Conservation (phyloP, 306 rosid species). For the Acacia crassicarpa region DNA sequence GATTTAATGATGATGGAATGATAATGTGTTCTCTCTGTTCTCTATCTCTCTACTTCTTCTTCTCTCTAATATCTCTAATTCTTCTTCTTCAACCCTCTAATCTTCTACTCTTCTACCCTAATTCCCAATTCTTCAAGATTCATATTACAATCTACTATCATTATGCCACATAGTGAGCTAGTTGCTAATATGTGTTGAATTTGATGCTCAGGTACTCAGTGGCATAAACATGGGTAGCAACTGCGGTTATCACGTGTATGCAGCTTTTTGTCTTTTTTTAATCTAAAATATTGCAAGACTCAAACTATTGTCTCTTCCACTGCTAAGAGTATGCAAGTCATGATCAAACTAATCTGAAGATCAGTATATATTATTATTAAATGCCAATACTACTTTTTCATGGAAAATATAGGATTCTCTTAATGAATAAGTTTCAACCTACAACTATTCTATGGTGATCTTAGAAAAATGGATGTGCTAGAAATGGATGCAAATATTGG, state of each 20-base stretch:
- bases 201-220: conserved; percentile 61
- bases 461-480: neutral
- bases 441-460: neutral
- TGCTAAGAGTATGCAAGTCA: neutral
- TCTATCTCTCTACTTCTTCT: too few relatives aligned
- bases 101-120: too few relatives aligned
- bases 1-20: too few relatives aligned
- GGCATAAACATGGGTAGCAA: conserved; percentile 89
- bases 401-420: neutral
- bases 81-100: too few relatives aligned
- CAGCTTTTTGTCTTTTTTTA: neutral
- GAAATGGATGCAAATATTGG: neutral
- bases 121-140: too few relatives aligned
- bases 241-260: conserved; percentile 77
- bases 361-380: neutral
- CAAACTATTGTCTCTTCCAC: neutral
- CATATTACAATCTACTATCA: too few relatives aligned
- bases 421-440: neutral
- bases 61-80: too few relatives aligned
- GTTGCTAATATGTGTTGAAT: conserved; percentile 4
- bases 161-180: neutral
- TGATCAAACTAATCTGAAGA: neutral
- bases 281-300: neutral
- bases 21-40: too few relatives aligned
- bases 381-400: neutral